Conservation (phyloP, 2,329 filamentous ascomycete genomes). For the Cladosporium oxysporum region DNA sequence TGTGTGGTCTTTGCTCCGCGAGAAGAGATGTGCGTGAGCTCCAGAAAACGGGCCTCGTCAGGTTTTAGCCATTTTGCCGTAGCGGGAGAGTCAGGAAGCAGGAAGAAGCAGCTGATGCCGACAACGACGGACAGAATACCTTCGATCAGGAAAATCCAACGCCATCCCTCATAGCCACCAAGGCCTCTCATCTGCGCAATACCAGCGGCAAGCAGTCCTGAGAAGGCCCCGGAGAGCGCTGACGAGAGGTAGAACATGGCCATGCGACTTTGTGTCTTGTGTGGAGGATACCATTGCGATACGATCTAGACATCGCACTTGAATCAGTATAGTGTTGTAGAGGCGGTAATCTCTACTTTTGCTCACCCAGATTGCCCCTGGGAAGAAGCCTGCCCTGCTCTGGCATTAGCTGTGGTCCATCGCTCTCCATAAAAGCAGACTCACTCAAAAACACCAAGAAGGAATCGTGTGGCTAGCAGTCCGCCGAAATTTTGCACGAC, state of each 20-base stretch:
- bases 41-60: conserved; percentile 65
- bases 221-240: conserved; percentile 29
- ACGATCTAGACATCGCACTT: not conserved
- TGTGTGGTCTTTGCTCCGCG: conserved; percentile 41
- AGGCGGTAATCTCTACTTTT: not conserved
- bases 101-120: conserved; percentile 53
- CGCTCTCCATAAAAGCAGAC: not conserved
- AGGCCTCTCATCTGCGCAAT: conserved; percentile 41
- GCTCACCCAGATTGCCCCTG: conserved; percentile 17
- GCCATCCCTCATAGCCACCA: conserved; percentile 36
- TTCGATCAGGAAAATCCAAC: conserved; percentile 46
- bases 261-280: conserved; percentile 27
- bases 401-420: not conserved
- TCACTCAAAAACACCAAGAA: conserved; percentile 28
- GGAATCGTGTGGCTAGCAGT: conserved; percentile 30
- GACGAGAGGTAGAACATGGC: conserved; percentile 28
- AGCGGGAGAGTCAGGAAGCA: conserved; percentile 53
- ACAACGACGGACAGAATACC: conserved; percentile 55
- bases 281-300: conserved; percentile 28
- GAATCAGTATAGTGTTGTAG: not conserved
- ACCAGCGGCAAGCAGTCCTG: conserved; percentile 29
- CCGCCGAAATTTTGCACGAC: conserved; percentile 34
- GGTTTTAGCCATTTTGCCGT: conserved; percentile 60
- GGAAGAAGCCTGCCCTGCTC: conserved; percentile 18
- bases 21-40: conserved; percentile 63